Evolutionary conservation across 2,329 filamentous ascomycete genomes (phyloP), one percentile per base, ranked within the genome.

Genomic region (Beauveria brongniartii): DNA sequence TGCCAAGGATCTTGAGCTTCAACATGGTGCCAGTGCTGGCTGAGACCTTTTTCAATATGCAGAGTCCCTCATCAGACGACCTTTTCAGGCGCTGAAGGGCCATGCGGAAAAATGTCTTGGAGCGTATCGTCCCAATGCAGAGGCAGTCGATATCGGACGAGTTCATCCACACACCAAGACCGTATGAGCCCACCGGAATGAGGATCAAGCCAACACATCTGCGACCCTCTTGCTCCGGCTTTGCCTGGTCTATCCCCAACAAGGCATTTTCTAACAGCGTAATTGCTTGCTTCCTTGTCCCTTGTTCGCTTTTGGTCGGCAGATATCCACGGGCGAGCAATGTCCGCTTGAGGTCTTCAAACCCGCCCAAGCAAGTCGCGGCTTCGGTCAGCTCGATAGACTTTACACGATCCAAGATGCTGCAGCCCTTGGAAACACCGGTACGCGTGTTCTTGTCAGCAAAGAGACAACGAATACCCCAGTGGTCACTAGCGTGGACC

Each of bases 71-170:
- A 1, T 69, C 64, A 1, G 74, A 69, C 1, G 78, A 78, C 62
- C 75, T 81, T 30, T 75, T 75, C 10, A 89, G 71, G 9, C 82
- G 77, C 66, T 84, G 80, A 1, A 75, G 72, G 5, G 81, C 82
- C 18, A 89, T 73, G 10, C 80, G 70, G 67, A 88, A 87, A 69
- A 89, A 89, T 0, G 79, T 83, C 62, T 76, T 78, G 1, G 83
- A 73, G 67, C 83, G 84, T 61, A 87, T 83, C 24, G 80, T 77
- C 1, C 86, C 84, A 63, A 89, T 82, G 65, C 81, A 87, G 6
- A 89, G 76, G 65, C 84, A 85, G 70, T 90, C 85, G 7, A 90
- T 78, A 65, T 88, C 84, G 1, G 85, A 89, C 0, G 77, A 69
- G 1, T 74, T 67, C 1, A 81, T 83, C 83, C 85, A 88, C 3